Conservation (phyloP, 306 rosid genomes). For the Rosa persica region DNA sequence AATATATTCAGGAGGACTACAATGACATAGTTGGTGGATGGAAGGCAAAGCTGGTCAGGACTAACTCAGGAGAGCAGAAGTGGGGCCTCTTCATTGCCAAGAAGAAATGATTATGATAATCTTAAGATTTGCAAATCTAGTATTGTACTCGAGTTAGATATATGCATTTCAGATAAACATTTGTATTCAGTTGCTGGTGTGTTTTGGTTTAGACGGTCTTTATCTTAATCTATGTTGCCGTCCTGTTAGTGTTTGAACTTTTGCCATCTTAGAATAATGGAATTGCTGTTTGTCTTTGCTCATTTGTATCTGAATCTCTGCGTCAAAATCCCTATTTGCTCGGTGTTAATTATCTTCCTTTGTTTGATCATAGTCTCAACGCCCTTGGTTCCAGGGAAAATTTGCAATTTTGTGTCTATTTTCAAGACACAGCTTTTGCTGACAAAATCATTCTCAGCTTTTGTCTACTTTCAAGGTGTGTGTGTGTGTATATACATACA, state of each 20-base stretch:
- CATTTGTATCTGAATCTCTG: neutral
- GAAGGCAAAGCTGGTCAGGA: slow-evolving; percentile 49
- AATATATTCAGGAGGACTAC: slow-evolving; percentile 36
- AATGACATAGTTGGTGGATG: slow-evolving; percentile 50
- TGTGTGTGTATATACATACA: neutral
- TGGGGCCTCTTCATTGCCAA: slow-evolving; percentile 69
- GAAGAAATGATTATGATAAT: slow-evolving; percentile 43
- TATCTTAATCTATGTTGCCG: neutral
- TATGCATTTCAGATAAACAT: slow-evolving; percentile 12
- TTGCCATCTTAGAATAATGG: neutral
- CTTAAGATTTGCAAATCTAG: slow-evolving; percentile 1
- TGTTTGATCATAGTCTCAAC: neutral
- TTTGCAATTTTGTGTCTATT: no score
- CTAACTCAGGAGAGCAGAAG: slow-evolving; percentile 42
- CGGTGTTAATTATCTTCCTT: neutral
- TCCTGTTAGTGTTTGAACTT: neutral
- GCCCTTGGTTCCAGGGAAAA: no score
- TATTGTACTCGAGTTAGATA: neutral
- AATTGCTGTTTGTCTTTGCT: slow-evolving; percentile 2
- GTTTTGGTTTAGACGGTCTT: neutral
- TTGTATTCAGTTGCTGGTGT: neutral
- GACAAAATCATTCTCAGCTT: no score
- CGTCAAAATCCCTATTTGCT: neutral
- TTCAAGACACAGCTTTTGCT: no score
- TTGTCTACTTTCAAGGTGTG: no score